Evolutionary conservation across 768 basidiomycete species (phyloP), one percentile per base, ranked within the genome.

Genomic region (Chiua virens): DNA sequence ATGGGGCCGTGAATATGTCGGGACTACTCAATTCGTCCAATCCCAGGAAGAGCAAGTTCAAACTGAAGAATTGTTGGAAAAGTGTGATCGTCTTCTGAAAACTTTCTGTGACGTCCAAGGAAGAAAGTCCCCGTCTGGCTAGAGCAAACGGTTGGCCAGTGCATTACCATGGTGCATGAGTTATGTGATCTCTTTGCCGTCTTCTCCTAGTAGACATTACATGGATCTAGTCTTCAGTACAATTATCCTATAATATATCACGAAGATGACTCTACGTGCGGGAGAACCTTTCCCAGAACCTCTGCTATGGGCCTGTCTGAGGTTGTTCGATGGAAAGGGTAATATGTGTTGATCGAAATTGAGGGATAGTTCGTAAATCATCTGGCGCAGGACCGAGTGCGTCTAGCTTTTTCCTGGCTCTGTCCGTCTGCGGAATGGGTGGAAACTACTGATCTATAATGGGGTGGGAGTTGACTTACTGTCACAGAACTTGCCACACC

Each of bases 361-460:
- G 80, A 20, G 91, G 89, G 49, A 93, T 92, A 1, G 81, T 89
- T 40, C 92, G 79, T 49, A 92, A 60, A 63, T 83, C 82, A n/a
- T 81, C 78, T 20, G 87, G 84, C 0, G 77, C 61, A 54, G 83
- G 79, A 8, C 79, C 83, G 60, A 78, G 73, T 4, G 77, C 78
- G 42, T 82, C 81, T 55, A 87, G 65, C 64, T 76, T 81, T 71
- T 79, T 87, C 56, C 78, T 78, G 23, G 75, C 85, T 46, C 79
- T 81, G 67, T 91, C 84, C 8, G 82, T 86, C 86, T 89, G 52
- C 18, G n/a, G 54, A 25, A 63, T 45, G 15, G 56, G 30, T 42
- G n/a, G 45, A 59, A 42, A 45, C 52, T 17, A 6, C 35, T 32
- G 11, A 17, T 35, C 34, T 25, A 35, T 18, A 34, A 35, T 25